Evolutionary conservation across 345 rosid genomes (phyloP).

Genomic region (Hirschfeldia incana): DNA sequence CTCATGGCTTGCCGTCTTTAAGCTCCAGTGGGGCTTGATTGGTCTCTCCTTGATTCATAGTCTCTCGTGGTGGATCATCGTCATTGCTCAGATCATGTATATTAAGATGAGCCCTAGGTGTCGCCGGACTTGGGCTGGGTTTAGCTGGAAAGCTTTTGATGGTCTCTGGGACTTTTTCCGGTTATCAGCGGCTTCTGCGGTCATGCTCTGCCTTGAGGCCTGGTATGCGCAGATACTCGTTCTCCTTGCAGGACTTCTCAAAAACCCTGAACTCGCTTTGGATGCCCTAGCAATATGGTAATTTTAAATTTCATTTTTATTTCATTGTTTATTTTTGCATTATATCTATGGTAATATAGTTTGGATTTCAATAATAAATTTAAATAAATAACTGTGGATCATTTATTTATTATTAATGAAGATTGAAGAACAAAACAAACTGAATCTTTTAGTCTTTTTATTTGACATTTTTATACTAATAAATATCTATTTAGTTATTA

Average conservation of each 20-base stretch:
- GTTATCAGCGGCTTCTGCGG: slow-evolving; percentile 62
- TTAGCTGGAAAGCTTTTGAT: slow-evolving; percentile 53
- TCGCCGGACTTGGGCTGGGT: slow-evolving; percentile 56
- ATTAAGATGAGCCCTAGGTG: slow-evolving; percentile 50
- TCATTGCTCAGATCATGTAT: slow-evolving; percentile 52
- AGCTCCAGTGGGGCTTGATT: slow-evolving; percentile 47
- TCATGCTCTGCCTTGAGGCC: slow-evolving; percentile 61
- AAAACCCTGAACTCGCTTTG: slow-evolving; percentile 55
- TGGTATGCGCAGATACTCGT: slow-evolving; percentile 65
- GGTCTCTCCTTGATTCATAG: slow-evolving; percentile 53
- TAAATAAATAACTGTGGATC: background rate
- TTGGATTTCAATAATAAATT: background rate
- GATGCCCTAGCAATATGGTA: slow-evolving; percentile 63
- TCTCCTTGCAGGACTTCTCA: slow-evolving; percentile 62
- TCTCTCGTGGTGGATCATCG: slow-evolving; percentile 66
- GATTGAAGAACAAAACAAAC: background rate
- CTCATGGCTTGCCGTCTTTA: slow-evolving; percentile 54
- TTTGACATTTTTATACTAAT: background rate
- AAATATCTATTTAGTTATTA: background rate
- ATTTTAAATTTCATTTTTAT: background rate
- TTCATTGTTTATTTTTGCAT: background rate
- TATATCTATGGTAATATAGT: background rate
- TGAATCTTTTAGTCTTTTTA: background rate
- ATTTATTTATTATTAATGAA: background rate
- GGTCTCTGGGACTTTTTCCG: slow-evolving; percentile 53